Evolutionary conservation across 345 rosid genomes (phyloP).

Genomic region (Lepidium didymum): DNA sequence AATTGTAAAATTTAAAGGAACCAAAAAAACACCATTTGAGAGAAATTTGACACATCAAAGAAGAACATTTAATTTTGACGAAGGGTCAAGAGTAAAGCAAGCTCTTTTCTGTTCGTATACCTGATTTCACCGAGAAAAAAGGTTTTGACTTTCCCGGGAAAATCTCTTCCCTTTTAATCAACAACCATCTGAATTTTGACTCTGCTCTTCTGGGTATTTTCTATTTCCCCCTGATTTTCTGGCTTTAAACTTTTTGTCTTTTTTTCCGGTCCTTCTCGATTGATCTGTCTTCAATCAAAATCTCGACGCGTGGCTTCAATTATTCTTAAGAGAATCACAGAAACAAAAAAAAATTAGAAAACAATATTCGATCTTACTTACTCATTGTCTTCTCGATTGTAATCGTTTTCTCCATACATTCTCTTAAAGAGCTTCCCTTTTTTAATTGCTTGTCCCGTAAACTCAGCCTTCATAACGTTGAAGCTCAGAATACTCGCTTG

Average conservation of each 20-base stretch:
- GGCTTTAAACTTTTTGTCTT: background rate
- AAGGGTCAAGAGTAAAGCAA: background rate
- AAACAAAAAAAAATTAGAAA: background rate
- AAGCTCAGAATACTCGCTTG: slow-evolving; percentile 37
- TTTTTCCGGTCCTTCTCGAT: background rate
- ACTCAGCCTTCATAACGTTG: slow-evolving; percentile 46
- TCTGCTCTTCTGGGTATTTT: background rate
- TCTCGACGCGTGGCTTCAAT: slow-evolving; percentile 18
- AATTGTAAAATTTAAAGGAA: background rate
- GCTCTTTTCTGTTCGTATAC: background rate
- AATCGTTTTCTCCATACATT: slow-evolving; percentile 11
- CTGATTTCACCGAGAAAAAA: background rate
- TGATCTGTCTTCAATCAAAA: background rate
- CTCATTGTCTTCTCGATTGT: slow-evolving; percentile 2
- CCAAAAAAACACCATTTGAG: background rate
- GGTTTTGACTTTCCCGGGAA: slow-evolving; percentile 19
- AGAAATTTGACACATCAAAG: background rate
- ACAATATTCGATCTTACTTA: slow-evolving; percentile 25
- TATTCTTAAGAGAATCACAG: background rate
- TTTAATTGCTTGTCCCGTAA: slow-evolving; percentile 30
- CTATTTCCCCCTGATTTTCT: background rate
- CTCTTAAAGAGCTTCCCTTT: background rate
- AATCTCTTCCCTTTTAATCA: slow-evolving; percentile 7
- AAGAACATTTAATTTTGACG: background rate
- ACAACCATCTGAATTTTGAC: background rate